Conservation (phyloP, 1,139 yeast genomes). For the Groenewaldozyma sp. region DNA sequence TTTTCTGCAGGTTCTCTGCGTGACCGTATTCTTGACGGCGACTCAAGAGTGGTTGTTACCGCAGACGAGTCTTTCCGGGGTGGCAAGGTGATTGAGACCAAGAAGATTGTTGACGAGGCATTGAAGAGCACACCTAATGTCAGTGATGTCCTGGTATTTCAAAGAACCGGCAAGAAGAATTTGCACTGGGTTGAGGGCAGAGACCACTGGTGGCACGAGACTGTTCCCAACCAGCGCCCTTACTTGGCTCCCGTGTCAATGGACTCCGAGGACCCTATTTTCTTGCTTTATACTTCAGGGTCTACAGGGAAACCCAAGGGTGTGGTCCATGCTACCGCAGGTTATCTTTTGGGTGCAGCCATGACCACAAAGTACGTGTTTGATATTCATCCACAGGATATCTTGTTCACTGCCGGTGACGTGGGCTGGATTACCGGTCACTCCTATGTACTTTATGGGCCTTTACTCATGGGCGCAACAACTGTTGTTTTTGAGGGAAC, state of each 20-base stretch:
- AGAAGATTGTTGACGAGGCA: slow-evolving; percentile 91
- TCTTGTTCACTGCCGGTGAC: slow-evolving; percentile 93
- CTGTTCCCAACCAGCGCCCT: slow-evolving; percentile 67
- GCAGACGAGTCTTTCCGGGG: slow-evolving; percentile 96
- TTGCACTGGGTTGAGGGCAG: slow-evolving; percentile 68
- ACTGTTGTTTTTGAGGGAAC: slow-evolving; percentile 93
- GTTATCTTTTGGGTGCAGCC: slow-evolving; percentile 89
- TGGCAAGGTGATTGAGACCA: slow-evolving; percentile 82
- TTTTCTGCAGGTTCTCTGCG: slow-evolving; percentile 86
- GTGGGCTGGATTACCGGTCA: slow-evolving; percentile 99
- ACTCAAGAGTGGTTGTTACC: slow-evolving; percentile 79
- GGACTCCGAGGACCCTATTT: slow-evolving; percentile 84
- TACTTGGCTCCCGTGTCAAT: slow-evolving; percentile 85
- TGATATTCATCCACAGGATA: slow-evolving; percentile 81
- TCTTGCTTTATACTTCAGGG: slow-evolving; percentile 90
- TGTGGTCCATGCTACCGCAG: slow-evolving; percentile 90
- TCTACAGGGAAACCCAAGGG: slow-evolving; percentile 98
- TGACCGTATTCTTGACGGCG: slow-evolving; percentile 85
- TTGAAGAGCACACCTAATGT: slow-evolving; percentile 68
- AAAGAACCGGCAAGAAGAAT: slow-evolving; percentile 61
- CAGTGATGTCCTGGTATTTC: slow-evolving; percentile 71
- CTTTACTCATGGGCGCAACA: slow-evolving; percentile 78
- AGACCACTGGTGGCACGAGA: slow-evolving; percentile 92
- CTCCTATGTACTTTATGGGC: slow-evolving; percentile 91
- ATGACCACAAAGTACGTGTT: slow-evolving; percentile 86